Evolutionary conservation across 1,139 yeast species (phyloP).

Genomic region (Candida sojae): DNA sequence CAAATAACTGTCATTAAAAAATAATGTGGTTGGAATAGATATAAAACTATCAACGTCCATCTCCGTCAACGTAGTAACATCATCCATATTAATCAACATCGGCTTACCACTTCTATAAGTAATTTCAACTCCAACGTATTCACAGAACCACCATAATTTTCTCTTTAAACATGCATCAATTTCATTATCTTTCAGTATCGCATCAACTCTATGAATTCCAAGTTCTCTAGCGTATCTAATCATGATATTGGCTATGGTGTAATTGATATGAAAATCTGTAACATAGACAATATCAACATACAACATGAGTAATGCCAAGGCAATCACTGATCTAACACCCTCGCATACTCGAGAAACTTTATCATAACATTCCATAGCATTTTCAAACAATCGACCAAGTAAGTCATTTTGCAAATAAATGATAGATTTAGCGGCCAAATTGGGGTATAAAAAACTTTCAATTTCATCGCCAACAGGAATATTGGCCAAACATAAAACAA

Average conservation of each 20-base stretch:
- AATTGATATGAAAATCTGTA: conserved; percentile 25
- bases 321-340: conserved; percentile 25
- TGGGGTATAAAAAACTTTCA: conserved; percentile 9
- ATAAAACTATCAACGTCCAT: conserved; percentile 13
- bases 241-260: conserved; percentile 20
- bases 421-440: conserved; percentile 6
- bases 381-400: conserved; percentile 16
- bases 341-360: conserved; percentile 19
- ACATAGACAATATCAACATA: conserved; percentile 25
- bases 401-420: conserved; percentile 4
- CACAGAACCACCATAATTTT: conserved; percentile 25
- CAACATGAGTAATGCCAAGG: conserved; percentile 21
- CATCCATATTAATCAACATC: conserved; percentile 14
- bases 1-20: conserved; percentile 9
- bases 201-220: conserved; percentile 22
- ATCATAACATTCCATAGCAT: conserved; percentile 23
- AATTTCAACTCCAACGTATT: conserved; percentile 21
- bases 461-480: conserved; percentile 5
- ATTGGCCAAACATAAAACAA: conserved; percentile 16
- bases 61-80: conserved; percentile 23
- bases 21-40: conserved; percentile 14
- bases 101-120: conserved; percentile 27
- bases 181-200: conserved; percentile 10
- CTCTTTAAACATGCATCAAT: conserved; percentile 16
- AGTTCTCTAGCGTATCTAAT: conserved; percentile 23